Conservation (phyloP, 2,329 filamentous ascomycete genomes). For the Clarireedia hainanense region DNA sequence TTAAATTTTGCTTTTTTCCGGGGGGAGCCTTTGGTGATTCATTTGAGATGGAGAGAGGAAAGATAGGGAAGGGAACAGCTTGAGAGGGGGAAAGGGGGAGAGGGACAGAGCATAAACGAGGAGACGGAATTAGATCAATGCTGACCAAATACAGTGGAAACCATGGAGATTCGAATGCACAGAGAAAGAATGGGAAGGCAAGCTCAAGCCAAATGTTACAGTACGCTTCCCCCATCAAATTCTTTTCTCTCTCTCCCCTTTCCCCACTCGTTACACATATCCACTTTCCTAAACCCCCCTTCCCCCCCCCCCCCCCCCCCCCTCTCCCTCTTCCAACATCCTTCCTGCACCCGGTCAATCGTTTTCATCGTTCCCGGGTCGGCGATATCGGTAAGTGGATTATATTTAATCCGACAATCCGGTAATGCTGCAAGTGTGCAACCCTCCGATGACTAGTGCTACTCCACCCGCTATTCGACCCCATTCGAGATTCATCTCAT, state of each 20-base stretch:
- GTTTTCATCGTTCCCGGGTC: neutral
- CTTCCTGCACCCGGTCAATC: no score
- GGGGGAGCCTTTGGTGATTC: no score
- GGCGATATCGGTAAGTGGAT: neutral
- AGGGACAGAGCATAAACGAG: neutral
- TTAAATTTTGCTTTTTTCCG: neutral
- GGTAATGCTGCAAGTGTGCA: neutral
- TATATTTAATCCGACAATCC: neutral
- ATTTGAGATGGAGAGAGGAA: neutral
- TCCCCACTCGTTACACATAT: neutral
- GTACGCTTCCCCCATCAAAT: neutral
- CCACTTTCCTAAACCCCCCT: no score
- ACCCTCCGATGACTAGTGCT: constrained; percentile 1
- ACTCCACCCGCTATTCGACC: neutral
- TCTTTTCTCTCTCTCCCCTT: neutral
- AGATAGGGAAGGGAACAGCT: neutral
- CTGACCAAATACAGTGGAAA: neutral
- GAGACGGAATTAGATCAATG: neutral
- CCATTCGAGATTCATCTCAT: neutral
- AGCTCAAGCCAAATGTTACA: neutral
- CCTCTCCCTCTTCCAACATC: neutral
- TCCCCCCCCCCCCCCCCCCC: no score
- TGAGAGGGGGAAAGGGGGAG: neutral
- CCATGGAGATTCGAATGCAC: constrained; percentile 8
- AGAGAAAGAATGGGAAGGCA: neutral